Percentiles rank a stretch among this genome's conserved stretches.
These are phyloP conservation scores for Salmacisia buchloeana DNA, from an alignment of 1,284 basidiomycete species.

Conservation along the genomic window DNA sequence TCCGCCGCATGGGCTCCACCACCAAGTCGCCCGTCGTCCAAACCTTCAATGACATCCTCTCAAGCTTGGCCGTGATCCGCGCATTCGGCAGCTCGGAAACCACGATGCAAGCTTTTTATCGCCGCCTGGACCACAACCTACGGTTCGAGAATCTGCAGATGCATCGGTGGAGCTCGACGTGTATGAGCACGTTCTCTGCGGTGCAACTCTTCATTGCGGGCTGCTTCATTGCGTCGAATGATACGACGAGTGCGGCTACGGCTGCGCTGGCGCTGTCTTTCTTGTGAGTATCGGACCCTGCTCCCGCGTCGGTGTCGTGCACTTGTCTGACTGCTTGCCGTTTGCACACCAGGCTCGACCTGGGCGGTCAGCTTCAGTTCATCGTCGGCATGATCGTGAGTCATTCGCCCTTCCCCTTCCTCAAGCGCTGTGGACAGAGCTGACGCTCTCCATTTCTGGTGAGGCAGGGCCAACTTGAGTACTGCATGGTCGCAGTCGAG, in stretches of 20 bases:
- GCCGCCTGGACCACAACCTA: not conserved
- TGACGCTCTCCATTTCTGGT: not conserved
- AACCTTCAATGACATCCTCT: constrained; percentile 6
- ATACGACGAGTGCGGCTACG: not conserved
- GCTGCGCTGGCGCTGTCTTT: not conserved
- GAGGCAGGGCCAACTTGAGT: constrained; percentile 14
- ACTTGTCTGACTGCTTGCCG: too few relatives aligned
- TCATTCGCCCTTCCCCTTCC: not conserved
- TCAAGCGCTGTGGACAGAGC: not conserved
- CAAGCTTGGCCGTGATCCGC: not conserved
- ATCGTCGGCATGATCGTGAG: not conserved
- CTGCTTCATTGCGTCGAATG: constrained; percentile 3
- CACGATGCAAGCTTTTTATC: not conserved
- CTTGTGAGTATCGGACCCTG: not conserved
- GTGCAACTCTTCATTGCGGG: not conserved
- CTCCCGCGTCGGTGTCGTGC: too few relatives aligned
- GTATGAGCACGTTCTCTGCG: not conserved
- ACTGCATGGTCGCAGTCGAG: constrained; percentile 49
- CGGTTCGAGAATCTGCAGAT: not conserved
- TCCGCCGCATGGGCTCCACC: not conserved
- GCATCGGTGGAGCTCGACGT: not conserved
- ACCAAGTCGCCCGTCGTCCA: not conserved
- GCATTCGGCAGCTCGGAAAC: not conserved
- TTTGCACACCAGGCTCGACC: too few relatives aligned
- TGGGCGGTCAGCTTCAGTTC: not conserved